Evolutionary conservation across 129 eudicot species (phyloP).

Genomic region (Tagetes erecta): DNA sequence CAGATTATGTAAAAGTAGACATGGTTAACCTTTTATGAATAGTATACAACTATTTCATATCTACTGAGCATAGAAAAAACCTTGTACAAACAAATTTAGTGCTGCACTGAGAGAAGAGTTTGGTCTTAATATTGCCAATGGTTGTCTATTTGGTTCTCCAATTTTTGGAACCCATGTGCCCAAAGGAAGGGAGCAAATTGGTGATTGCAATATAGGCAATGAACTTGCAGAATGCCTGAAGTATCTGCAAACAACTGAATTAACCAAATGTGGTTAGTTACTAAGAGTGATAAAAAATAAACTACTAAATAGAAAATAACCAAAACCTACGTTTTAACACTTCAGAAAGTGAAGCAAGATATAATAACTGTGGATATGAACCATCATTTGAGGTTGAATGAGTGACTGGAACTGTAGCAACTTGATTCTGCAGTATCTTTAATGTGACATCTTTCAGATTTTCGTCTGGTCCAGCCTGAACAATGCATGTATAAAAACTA

Average conservation of each 20-base stretch:
- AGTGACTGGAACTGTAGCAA: slow-evolving; percentile 73
- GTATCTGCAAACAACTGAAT: slow-evolving; percentile 83
- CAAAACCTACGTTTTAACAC: slow-evolving; percentile 59
- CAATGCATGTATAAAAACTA: slow-evolving; percentile 15
- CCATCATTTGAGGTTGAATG: slow-evolving; percentile 66
- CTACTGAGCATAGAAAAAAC: slow-evolving; percentile 35
- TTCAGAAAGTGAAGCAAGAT: slow-evolving; percentile 88
- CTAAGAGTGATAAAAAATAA: background rate
- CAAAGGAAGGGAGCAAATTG: slow-evolving; percentile 65
- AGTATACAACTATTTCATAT: background rate
- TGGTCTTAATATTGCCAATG: slow-evolving; percentile 79
- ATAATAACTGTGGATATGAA: slow-evolving; percentile 76
- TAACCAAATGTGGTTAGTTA: slow-evolving; percentile 36
- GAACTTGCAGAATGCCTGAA: slow-evolving; percentile 73
- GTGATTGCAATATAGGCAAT: slow-evolving; percentile 76
- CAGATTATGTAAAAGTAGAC: background rate
- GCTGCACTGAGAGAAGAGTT: slow-evolving; percentile 81
- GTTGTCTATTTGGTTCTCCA: slow-evolving; percentile 69
- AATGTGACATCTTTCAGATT: slow-evolving; percentile 67
- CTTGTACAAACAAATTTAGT: slow-evolving; percentile 79
- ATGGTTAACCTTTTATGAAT: slow-evolving; percentile 1
- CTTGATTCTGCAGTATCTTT: slow-evolving; percentile 67
- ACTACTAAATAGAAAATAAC: background rate
- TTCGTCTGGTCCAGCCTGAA: slow-evolving; percentile 83
- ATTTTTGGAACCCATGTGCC: slow-evolving; percentile 95